phyloP scores from a whole-genome alignment of 2,329 filamentous ascomycete species.

The Blastomyces percursus region DNA sequence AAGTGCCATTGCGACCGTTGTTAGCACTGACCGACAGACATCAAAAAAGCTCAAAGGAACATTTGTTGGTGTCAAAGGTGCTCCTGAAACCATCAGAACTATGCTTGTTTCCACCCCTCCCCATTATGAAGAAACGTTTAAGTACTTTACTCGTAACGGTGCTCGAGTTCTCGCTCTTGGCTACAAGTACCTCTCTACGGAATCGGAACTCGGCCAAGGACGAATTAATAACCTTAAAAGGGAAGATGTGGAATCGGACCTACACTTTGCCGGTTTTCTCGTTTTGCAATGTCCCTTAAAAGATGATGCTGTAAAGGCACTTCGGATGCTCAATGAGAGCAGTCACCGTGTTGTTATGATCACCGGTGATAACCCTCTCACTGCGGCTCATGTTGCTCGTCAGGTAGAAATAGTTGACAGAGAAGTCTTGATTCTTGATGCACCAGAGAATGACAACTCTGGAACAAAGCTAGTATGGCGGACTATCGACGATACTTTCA shows the following conservation, averaged over 20 bases:
- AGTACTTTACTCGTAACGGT: slow-evolving; percentile 92
- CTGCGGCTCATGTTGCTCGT: slow-evolving; percentile 86
- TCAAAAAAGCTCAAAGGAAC: slow-evolving; percentile 71
- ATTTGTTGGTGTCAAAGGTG: slow-evolving; percentile 92
- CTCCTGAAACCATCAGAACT: slow-evolving; percentile 89
- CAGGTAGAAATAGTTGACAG: slow-evolving; percentile 97
- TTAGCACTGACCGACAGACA: slow-evolving; percentile 58
- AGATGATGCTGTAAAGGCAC: slow-evolving; percentile 85
- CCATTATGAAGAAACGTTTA: slow-evolving; percentile 95
- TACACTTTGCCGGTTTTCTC: slow-evolving; percentile 89
- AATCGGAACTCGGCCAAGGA: slow-evolving; percentile 68
- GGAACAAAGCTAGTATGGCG: slow-evolving; percentile 83
- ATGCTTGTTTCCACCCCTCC: slow-evolving; percentile 75
- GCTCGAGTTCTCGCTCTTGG: slow-evolving; percentile 87
- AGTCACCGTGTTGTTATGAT: slow-evolving; percentile 99
- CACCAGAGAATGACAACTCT: slow-evolving; percentile 76
- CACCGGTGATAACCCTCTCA: slow-evolving; percentile 94
- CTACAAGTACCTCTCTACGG: slow-evolving; percentile 79
- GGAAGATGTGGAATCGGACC: slow-evolving; percentile 73
- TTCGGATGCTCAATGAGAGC: slow-evolving; percentile 96
- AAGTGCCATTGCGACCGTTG: slow-evolving; percentile 80
- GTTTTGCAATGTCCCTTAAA: slow-evolving; percentile 93
- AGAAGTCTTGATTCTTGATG: slow-evolving; percentile 87
- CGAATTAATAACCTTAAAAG: slow-evolving; percentile 91
- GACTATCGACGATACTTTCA: slow-evolving; percentile 82